phyloP scores from a whole-genome alignment of 345 rosid genomes.

The Atalantia buxifolia region DNA sequence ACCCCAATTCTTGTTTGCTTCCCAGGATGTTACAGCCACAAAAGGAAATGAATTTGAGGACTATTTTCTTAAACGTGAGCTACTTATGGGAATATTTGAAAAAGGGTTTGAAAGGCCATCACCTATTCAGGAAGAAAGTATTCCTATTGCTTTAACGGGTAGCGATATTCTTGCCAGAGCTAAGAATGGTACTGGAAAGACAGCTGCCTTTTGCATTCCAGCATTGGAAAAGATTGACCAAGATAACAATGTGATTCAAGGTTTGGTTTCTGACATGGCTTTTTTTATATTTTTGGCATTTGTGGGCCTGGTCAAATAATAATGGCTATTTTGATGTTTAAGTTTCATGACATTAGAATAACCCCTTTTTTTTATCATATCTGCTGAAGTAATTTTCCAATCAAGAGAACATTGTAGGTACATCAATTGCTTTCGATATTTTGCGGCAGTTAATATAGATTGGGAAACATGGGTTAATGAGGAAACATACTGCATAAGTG shows the following conservation, averaged over 20 bases:
- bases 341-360: neutral
- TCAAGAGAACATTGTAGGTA: neutral
- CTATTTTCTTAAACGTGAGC: slow-evolving; percentile 91
- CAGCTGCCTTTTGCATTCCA: slow-evolving; percentile 98
- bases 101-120: slow-evolving; percentile 99
- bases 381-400: neutral
- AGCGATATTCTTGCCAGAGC: slow-evolving; percentile 99
- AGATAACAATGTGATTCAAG: slow-evolving; percentile 93
- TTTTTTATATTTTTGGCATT: neutral
- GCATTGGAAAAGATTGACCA: slow-evolving; percentile 97
- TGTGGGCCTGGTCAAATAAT: neutral
- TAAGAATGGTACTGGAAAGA: slow-evolving; percentile 98
- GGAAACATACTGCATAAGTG: neutral
- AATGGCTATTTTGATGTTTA: neutral
- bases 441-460: neutral
- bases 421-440: neutral
- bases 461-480: neutral
- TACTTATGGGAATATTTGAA: slow-evolving; percentile 96
- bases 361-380: neutral
- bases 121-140: slow-evolving; percentile 99
- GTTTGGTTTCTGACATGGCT: slow-evolving; percentile 30
- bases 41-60: slow-evolving; percentile 99
- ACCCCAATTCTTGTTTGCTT: neutral
- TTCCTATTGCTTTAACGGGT: slow-evolving; percentile 98
- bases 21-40: slow-evolving; percentile 97